Evolutionary conservation across 306 rosid species (phyloP).

Genomic region (Crotalaria pallida): DNA sequence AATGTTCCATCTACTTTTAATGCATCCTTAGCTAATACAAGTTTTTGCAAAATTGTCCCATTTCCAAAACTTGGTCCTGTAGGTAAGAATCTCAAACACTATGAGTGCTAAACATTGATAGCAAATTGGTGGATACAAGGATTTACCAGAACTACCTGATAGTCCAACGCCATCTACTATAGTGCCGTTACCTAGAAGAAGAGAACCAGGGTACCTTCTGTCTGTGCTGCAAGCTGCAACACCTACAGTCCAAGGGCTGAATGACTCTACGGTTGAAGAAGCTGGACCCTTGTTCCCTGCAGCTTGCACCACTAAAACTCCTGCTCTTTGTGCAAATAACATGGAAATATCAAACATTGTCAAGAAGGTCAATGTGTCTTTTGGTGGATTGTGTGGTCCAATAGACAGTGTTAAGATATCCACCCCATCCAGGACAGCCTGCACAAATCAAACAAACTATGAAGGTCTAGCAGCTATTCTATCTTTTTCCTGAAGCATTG

Average conservation of each 20-base stretch:
- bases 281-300: conserved; percentile 77
- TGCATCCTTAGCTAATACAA: conserved; percentile 77
- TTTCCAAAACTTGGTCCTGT: conserved; percentile 59
- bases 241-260: conserved; percentile 73
- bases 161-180: conserved; percentile 50
- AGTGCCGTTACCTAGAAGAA: conserved; percentile 63
- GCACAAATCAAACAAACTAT: not conserved
- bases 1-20: conserved; percentile 42
- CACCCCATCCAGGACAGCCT: conserved; percentile 78
- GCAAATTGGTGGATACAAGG: not conserved
- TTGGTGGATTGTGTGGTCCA: conserved; percentile 71
- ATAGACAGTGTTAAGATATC: conserved; percentile 65
- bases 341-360: conserved; percentile 48
- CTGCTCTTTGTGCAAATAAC: conserved; percentile 69
- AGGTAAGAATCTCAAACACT: not conserved
- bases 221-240: conserved; percentile 67
- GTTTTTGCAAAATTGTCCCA: conserved; percentile 38
- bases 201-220: conserved; percentile 45
- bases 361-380: conserved; percentile 55
- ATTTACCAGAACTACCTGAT: conserved; percentile 37
- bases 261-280: conserved; percentile 57
- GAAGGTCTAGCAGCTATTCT: not conserved
- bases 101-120: not conserved
- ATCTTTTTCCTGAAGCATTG: not conserved
- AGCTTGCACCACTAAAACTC: conserved; percentile 79